Base-by-base conservation (phyloP, 768 basidiomycete species). In the Tubosaeta sp. region DNA sequence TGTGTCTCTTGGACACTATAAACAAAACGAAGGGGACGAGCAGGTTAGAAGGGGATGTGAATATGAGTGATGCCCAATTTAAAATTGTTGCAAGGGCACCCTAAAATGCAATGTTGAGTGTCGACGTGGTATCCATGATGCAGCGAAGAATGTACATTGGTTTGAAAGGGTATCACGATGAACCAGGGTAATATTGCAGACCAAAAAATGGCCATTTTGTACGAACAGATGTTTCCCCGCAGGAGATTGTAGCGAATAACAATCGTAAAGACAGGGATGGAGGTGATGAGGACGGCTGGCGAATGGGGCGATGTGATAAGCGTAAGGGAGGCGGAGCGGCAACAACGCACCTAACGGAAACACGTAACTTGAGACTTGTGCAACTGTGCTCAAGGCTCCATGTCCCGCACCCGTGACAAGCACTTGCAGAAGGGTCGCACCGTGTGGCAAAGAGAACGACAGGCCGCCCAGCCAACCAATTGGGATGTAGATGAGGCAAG, bases 181-280 rank as follows among this genome's bases (percentile, higher is more conserved):
- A 64, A 7, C 63, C 62, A 64, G 17, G 62, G 62, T 19, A 62
- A 39, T 31, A 64, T 48, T 2, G 62, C 57, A 26, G 62, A 59
- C 62, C 44, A 64, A 52, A 64, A 64, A 19, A 64, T 49, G 34
- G 62, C 59, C 52, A 42, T 48, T 51, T 43, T 61, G 11, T 64
- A 53, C 16, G 62, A 65, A 13, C 59, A 64, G 29, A 64, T 38
- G 25, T 64, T 65, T 1, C 62, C 63, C 19, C 62, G 50, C 22
- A 64, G 17, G 14, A 64, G 62, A 22, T 64, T 64, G 41, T 64
- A 64, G 26, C 62, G 59, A 33, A 65, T 51, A 27, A 64, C 62
- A 19, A 64, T 64, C 1, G 55, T 46, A 22, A 59, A 64, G 9
- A 64, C 62, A 5, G 62, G 62, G 22, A 64, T 55, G 6, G 62